A percentile compares a stretch with the other conserved stretches of the same genome.
phyloP scores from a whole-genome alignment of 1,284 basidiomycete genomes.

The Ceratobasidium sp. region DNA sequence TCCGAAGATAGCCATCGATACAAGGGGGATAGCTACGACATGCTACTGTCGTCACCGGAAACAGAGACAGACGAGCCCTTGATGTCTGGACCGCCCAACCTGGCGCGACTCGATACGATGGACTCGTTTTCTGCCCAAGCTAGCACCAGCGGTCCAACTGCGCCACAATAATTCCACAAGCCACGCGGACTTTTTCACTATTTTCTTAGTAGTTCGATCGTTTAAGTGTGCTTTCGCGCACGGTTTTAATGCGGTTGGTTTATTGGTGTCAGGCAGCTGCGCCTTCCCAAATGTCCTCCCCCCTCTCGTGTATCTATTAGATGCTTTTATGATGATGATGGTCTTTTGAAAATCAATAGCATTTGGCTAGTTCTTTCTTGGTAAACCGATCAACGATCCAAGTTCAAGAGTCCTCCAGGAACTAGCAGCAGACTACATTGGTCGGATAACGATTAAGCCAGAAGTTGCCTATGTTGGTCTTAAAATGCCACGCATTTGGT shows the following conservation, averaged over 20 bases:
- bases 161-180: neutral
- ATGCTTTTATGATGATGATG: slow-evolving; percentile 10
- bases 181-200: neutral
- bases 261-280: slow-evolving; percentile 9
- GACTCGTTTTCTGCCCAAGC: slow-evolving; percentile 15
- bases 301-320: slow-evolving; percentile 44
- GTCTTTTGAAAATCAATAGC: slow-evolving; percentile 12
- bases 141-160: neutral
- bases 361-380: neutral
- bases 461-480: neutral
- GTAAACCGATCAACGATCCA: neutral
- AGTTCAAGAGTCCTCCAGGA: neutral
- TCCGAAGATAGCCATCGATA: slow-evolving; percentile 28
- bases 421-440: neutral
- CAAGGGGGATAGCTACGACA: slow-evolving; percentile 26
- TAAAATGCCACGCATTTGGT: too few species aligned
- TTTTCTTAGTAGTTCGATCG: slow-evolving; percentile 2
- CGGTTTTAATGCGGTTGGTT: neutral
- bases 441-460: neutral
- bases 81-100: slow-evolving; percentile 34
- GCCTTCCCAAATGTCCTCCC: slow-evolving; percentile 5
- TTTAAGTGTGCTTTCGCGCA: neutral
- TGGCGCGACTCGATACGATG: slow-evolving; percentile 32
- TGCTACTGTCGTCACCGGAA: slow-evolving; percentile 35
- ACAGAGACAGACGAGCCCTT: slow-evolving; percentile 40